A percentile compares a stretch with the other conserved stretches of the same genome.
Evolutionary conservation across 306 rosid genomes (phyloP).

Genomic region (Gastrolobium villosum): DNA sequence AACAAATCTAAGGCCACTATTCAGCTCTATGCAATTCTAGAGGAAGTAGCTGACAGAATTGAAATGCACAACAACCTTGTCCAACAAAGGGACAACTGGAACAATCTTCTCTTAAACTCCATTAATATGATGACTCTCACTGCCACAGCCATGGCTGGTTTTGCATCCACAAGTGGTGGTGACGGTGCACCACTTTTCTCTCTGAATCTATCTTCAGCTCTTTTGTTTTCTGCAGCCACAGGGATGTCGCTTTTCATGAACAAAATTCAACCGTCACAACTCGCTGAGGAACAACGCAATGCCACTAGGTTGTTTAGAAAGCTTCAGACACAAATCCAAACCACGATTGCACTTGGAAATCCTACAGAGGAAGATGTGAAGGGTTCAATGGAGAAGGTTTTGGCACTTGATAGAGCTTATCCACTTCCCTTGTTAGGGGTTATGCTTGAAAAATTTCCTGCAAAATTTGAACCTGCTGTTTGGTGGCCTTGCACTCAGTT

Average conservation of each 20-base stretch:
- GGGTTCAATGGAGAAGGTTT: conserved; percentile 53
- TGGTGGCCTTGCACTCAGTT: conserved; percentile 67
- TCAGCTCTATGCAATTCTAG: conserved; percentile 64
- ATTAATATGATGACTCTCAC: conserved; percentile 73
- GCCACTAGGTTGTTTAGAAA: conserved; percentile 65
- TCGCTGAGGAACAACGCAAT: conserved; percentile 74
- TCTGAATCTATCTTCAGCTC: conserved; percentile 60
- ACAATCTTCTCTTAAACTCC: conserved; percentile 63
- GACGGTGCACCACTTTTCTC: conserved; percentile 42
- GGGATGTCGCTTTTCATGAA: conserved; percentile 63
- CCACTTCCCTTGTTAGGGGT: conserved; percentile 58
- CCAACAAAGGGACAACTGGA: conserved; percentile 71
- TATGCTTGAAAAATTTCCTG: conserved; percentile 74
- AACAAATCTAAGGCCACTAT: neutral
- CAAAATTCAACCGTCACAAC: conserved; percentile 79
- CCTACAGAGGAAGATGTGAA: conserved; percentile 55
- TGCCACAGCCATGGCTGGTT: conserved; percentile 62
- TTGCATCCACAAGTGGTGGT: conserved; percentile 41
- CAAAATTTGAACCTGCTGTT: conserved; percentile 60
- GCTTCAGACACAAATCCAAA: conserved; percentile 57
- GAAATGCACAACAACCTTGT: conserved; percentile 72
- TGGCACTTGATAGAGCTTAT: conserved; percentile 24
- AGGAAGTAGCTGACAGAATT: conserved; percentile 60
- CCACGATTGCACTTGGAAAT: conserved; percentile 44
- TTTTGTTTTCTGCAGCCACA: conserved; percentile 67